These are phyloP conservation scores for Psilocybe sp. DNA, from an alignment of 768 basidiomycete genomes.

Conservation along the genomic window DNA sequence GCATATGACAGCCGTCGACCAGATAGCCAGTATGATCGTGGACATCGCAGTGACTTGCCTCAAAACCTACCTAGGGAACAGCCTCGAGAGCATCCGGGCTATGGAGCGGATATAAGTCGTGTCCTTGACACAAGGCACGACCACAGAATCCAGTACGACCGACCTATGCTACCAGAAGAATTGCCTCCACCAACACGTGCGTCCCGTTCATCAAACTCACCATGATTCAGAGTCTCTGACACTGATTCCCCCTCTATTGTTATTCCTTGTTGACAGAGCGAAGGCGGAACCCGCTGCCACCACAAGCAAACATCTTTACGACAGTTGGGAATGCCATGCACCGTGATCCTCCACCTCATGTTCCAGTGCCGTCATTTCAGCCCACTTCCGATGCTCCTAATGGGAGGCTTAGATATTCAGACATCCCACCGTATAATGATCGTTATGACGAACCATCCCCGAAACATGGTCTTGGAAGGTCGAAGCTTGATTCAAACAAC, in stretches of 20 bases:
- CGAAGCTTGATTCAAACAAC: no score
- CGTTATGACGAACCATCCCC: no score
- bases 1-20: neutral
- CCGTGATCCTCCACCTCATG: conserved; percentile 10
- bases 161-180: conserved; percentile 11
- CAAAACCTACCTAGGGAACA: no score
- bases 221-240: conserved; percentile 6
- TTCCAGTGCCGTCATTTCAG: neutral
- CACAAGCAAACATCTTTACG: conserved; percentile 36
- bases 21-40: conserved; percentile 1
- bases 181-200: conserved; percentile 27
- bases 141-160: conserved; percentile 3
- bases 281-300: conserved; percentile 41
- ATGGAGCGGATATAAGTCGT: neutral
- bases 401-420: no score
- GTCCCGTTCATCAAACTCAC: conserved; percentile 20
- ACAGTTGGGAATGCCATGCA: conserved; percentile 1
- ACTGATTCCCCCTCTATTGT: conserved; percentile 1
- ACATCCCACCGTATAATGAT: no score
- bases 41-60: neutral
- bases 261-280: conserved; percentile 26
- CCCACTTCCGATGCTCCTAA: neutral
- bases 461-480: no score
- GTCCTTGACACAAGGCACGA: neutral
- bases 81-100: no score